Evolutionary conservation across 2,329 filamentous ascomycete species (phyloP), one percentile per base, ranked within the genome.

Genomic region (Aspergillus chevalieri): DNA sequence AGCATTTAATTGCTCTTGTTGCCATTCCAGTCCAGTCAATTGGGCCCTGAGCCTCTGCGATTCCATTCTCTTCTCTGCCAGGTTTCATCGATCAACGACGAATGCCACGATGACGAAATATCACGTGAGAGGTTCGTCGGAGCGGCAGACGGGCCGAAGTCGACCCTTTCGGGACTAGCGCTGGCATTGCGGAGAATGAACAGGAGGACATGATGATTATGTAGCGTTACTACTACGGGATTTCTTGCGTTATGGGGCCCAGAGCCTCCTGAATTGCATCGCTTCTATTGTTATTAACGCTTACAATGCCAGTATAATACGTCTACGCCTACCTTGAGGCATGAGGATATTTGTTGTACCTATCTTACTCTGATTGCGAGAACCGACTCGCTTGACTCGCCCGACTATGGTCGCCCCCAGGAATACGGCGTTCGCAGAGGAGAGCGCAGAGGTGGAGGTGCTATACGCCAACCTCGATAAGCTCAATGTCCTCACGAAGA

Each of bases 401-500:
- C 48, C 48, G 48, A 60, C 52, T 49, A 80, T 83, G 81, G 77
- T 79, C 49, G 78, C 70, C 47, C 72, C 74, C 51, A 75, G 78
- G 55, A 80, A 79, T 66, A 75, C 75, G 48, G 78, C 78, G 34
- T 80, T 80, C 65, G 80, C 80, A 33, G 82, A 85, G 70, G 82
- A 85, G 72, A 81, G 80, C 64, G 82, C 82, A 6, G 82, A 85
- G 68, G 82, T 85, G 39, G 82, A 85, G 66, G 82, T 85, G 47
- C 69, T 85, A 21, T 80, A 79, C 57, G 81, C 82, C 49, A 83
- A 83, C 57, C 82, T 97, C 54, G 89, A 94, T 61, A 97, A 95
- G 79, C 94, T 94, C 59, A 86, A 90, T 52, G 83, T 89, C 64
- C 80, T 97, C 66, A 95, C 90, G 28, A 95, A 93, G 75, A 95